These are phyloP conservation scores for Vitis riparia DNA, from an alignment of 164 flowering plant species.

Conservation along the genomic window DNA sequence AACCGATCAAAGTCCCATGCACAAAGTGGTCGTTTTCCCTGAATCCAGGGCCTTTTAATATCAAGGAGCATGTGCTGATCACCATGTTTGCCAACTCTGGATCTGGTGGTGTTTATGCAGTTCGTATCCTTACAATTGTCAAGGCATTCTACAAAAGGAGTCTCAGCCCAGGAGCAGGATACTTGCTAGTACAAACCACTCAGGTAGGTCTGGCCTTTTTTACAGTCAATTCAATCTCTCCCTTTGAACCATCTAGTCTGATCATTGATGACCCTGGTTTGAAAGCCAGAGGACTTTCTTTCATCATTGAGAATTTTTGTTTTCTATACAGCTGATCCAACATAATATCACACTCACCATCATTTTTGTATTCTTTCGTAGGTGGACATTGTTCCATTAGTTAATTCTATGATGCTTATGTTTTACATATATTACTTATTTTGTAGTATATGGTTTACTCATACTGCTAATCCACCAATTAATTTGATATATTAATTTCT, in stretches of 20 bases:
- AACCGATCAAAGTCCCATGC: conserved; percentile 27
- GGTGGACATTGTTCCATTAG: no score
- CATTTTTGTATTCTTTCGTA: no score
- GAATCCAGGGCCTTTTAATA: conserved; percentile 60
- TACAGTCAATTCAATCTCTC: neutral
- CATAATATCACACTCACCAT: no score
- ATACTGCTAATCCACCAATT: no score
- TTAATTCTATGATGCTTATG: no score
- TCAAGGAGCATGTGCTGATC: conserved; percentile 62
- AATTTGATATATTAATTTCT: no score
- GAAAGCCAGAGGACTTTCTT: no score
- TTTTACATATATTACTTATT: no score
- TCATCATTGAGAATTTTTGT: no score
- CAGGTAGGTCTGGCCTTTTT: conserved; percentile 31
- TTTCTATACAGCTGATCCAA: no score
- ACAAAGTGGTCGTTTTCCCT: conserved; percentile 47
- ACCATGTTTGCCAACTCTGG: conserved; percentile 53
- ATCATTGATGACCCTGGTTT: no score
- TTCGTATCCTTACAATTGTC: conserved; percentile 37
- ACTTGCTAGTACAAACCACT: conserved; percentile 39
- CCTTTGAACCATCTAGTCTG: neutral
- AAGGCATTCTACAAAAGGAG: conserved; percentile 44
- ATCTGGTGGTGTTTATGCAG: conserved; percentile 29
- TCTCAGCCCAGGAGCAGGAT: conserved; percentile 34
- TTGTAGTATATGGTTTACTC: no score